Evolutionary conservation across 1,139 yeast species (phyloP), one percentile per base, ranked within the genome.

Genomic region (Spathaspora sp.): DNA sequence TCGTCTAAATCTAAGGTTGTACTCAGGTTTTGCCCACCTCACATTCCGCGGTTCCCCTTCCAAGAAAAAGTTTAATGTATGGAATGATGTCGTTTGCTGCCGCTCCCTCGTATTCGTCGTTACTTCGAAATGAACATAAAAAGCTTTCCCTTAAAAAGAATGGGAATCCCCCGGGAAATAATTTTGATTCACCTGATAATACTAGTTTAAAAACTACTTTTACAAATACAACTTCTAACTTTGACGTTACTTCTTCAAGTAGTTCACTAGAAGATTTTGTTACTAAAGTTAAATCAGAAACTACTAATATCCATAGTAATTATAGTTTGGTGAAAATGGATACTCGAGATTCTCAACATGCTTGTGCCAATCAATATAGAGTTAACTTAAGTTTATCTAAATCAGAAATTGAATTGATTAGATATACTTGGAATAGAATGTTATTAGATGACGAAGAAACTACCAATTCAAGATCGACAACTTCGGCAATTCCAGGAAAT

Each of bases 391-490:
- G 57, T 16, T 58, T 73, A 39, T 59, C 53, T 47, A 57, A 59
- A 42, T 58, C 57, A 41, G 78, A 73, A 47, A 73, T 72, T 41
- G 76, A 72, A 24, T 57, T 72, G 44, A 57, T 74, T 42, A 56
- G 78, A 42, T 72, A 64, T 55, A 72, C 76, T 17, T 74, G 79
- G 79, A 70, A 70, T 56, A 64, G 63, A 50, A 70, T 74, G 76
- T 55, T 74, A 38, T 56, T 67, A 41, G 78, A 73, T 43, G 77
- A 68, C 41, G 76, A 11, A 29, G 10, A 15, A 29, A 13, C 34
- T 9, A 4, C 17, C 2, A 6, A 2, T 13, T 4, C 17, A 13
- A 15, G 34, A 29, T 15, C 34, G 7, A 13, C 9, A 4, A 29
- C 18, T 29, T 17, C 34, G 3, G 8, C 7, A 6, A 17, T 29